Conservation (phyloP, 1,284 basidiomycete species). For the Naganishia liquefaciens region DNA sequence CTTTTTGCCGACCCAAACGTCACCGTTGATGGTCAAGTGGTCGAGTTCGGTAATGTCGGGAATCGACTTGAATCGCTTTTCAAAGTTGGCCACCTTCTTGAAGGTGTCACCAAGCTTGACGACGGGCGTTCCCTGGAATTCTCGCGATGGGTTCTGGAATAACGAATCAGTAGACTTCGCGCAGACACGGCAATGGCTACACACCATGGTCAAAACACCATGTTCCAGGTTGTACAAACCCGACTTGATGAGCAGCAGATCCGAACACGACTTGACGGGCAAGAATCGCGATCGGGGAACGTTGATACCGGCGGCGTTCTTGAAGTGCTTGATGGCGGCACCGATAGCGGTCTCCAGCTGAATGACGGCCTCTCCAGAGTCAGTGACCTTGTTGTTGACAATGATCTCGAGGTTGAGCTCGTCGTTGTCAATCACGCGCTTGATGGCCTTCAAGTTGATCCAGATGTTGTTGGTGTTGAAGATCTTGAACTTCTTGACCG, state of each 20-base stretch:
- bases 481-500: conserved; percentile 79
- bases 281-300: conserved; percentile 97
- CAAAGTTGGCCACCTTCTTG: conserved; percentile 88
- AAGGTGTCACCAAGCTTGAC: conserved; percentile 87
- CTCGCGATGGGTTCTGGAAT: conserved; percentile 67
- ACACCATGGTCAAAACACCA: conserved; percentile 80
- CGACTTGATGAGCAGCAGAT: conserved; percentile 87
- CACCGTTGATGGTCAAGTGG: conserved; percentile 93
- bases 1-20: conserved; percentile 93
- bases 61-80: conserved; percentile 96
- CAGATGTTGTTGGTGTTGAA: conserved; percentile 67
- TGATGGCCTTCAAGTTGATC: conserved; percentile 91
- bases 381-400: conserved; percentile 88
- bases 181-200: neutral
- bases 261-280: conserved; percentile 81
- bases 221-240: conserved; percentile 95
- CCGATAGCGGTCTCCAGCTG: conserved; percentile 97
- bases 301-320: conserved; percentile 92
- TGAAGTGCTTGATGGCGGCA: conserved; percentile 97
- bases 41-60: conserved; percentile 91
- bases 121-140: conserved; percentile 92
- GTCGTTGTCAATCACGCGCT: conserved; percentile 87
- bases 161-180: neutral
- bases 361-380: conserved; percentile 81
- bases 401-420: conserved; percentile 77